A percentile compares a stretch with the other conserved stretches of the same genome.
Evolutionary conservation across 2,329 filamentous ascomycete genomes (phyloP).

Genomic region (Fusarium verrucosum): DNA sequence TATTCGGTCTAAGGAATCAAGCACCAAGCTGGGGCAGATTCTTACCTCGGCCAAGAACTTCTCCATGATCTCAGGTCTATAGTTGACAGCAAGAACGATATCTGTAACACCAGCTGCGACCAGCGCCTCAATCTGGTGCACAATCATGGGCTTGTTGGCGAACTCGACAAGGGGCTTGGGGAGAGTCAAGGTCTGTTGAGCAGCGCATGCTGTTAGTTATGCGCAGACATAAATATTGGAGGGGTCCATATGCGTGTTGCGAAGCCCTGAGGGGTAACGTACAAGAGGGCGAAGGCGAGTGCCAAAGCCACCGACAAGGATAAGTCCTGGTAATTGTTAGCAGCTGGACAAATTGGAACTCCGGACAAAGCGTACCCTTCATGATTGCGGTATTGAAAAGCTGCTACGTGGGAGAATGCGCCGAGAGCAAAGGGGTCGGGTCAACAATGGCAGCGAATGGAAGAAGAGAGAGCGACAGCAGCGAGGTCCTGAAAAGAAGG

Average conservation of each 20-base stretch:
- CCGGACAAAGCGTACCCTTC: conserved; percentile 47
- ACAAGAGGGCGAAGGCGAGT: conserved; percentile 96
- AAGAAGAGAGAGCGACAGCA: conserved; percentile 37
- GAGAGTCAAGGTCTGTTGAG: conserved; percentile 84
- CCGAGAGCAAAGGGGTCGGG: conserved; percentile 24
- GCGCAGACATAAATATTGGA: background rate
- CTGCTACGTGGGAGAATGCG: conserved; percentile 35
- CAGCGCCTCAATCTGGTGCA: conserved; percentile 95
- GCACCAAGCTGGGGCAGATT: background rate
- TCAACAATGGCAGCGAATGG: conserved; percentile 33
- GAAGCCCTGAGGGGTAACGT: conserved; percentile 53
- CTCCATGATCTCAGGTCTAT: conserved; percentile 98
- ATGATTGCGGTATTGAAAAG: conserved; percentile 45
- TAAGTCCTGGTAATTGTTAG: conserved; percentile 74
- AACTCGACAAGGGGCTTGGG: conserved; percentile 99
- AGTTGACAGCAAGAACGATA: conserved; percentile 98
- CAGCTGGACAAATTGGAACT: background rate
- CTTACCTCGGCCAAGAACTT: conserved; percentile 85
- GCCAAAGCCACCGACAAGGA: conserved; percentile 98
- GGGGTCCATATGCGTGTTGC: conserved; percentile 20
- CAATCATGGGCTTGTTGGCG: conserved; percentile 98
- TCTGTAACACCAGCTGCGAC: conserved; percentile 94
- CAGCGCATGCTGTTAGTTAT: conserved; percentile 36
- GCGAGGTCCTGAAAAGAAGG: conserved; percentile 38
- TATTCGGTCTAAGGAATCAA: background rate